A percentile compares a stretch with the other conserved stretches of the same genome.
These are phyloP conservation scores for Chlamydomonas asymmetrica DNA, from an alignment of 139 green algal genomes.

Conservation along the genomic window DNA sequence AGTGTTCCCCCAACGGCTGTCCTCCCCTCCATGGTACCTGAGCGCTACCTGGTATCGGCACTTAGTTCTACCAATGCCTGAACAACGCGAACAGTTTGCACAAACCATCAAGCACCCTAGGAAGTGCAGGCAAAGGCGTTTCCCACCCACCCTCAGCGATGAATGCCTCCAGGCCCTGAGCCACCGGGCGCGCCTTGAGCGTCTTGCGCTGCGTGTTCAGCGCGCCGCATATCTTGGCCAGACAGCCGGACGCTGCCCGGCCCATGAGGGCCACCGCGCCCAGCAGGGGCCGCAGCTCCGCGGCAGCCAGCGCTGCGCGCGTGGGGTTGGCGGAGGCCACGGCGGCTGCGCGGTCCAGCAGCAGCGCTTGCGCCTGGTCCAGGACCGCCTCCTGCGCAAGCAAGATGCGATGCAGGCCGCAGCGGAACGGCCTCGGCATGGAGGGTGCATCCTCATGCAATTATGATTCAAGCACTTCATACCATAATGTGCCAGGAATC, in stretches of 20 bases:
- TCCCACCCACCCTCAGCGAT: conserved; percentile 21
- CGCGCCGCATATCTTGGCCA: conserved; percentile 31
- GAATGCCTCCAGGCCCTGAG: conserved; percentile 46
- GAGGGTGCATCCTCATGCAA: too few relatives aligned
- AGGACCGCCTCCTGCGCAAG: conserved; percentile 58
- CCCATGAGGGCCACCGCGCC: conserved; percentile 45
- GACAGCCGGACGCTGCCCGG: conserved; percentile 35
- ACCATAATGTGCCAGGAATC: too few relatives aligned
- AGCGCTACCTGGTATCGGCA: too few relatives aligned
- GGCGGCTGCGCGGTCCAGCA: conserved; percentile 44
- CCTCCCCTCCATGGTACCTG: too few relatives aligned
- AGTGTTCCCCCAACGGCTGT: too few relatives aligned
- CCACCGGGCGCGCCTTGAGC: conserved; percentile 29
- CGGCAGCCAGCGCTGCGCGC: conserved; percentile 16
- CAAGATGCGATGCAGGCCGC: conserved; percentile 17
- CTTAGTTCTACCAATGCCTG: too few relatives aligned
- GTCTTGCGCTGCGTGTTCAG: conserved; percentile 34
- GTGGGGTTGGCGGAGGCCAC: conserved; percentile 10
- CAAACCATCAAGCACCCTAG: too few relatives aligned
- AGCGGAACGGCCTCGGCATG: background rate
- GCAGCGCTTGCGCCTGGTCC: conserved; percentile 43
- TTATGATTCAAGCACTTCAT: too few relatives aligned
- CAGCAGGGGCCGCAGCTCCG: conserved; percentile 52
- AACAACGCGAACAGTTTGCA: too few relatives aligned
- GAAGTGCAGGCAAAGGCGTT: background rate